A percentile compares a stretch with the other conserved stretches of the same genome.
Evolutionary conservation across 352 stramenopile genomes (phyloP).

Genomic region (Globisporangium parvum): DNA sequence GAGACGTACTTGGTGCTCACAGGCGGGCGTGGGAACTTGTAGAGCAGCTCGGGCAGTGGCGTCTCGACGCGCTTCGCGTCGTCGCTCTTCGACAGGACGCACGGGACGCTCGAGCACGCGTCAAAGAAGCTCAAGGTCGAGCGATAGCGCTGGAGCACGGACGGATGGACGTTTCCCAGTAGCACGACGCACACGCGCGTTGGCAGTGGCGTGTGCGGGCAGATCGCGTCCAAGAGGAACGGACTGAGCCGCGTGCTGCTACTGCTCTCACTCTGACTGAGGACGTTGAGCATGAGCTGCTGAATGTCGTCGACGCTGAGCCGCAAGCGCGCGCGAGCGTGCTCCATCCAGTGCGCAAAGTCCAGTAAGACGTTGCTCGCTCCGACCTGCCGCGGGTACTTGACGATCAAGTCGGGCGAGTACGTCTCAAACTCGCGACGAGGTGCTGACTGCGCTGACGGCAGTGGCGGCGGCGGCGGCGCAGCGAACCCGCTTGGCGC

Average conservation of each 20-base stretch:
- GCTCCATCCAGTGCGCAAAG: conserved; percentile 65
- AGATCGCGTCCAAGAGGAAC: conserved; percentile 50
- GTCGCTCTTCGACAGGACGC: conserved; percentile 53
- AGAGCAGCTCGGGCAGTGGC: conserved; percentile 58
- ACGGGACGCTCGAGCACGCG: conserved; percentile 59
- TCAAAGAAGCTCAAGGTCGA: conserved; percentile 72
- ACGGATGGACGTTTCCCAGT: conserved; percentile 60
- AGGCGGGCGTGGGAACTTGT: conserved; percentile 56
- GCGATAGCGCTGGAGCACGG: conserved; percentile 59
- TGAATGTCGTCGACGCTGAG: conserved; percentile 60
- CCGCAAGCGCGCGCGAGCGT: conserved; percentile 33
- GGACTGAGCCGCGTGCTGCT: conserved; percentile 27
- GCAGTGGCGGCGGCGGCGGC: background rate
- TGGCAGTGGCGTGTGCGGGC: conserved; percentile 30
- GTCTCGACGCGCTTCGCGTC: conserved; percentile 48
- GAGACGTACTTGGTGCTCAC: conserved; percentile 54
- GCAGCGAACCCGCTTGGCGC: background rate
- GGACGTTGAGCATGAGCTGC: conserved; percentile 46
- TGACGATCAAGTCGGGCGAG: conserved; percentile 53
- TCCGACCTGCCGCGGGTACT: conserved; percentile 56
- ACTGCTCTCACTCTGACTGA: conserved; percentile 11
- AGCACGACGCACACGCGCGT: conserved; percentile 75
- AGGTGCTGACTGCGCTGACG: background rate
- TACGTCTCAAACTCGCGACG: conserved; percentile 37
- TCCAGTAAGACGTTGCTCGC: conserved; percentile 63